Evolutionary conservation across 495 filamentous ascomycete genomes (phyloP).

Genomic region (Aspergillus sclerotioniger): DNA sequence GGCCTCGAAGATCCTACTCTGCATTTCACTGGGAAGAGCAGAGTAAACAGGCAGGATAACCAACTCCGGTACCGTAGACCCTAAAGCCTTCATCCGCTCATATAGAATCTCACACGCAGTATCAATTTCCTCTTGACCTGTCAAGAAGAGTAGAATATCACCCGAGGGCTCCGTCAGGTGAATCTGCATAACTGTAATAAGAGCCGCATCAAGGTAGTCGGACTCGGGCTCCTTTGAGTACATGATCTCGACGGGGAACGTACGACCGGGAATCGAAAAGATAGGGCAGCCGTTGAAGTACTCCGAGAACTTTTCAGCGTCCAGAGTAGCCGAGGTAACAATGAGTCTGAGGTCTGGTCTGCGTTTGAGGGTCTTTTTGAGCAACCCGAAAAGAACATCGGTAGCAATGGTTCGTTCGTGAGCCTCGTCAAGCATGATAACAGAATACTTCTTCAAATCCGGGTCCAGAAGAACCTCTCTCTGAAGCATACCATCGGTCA

Average conservation of each 20-base stretch:
- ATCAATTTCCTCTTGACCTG: conserved; percentile 97
- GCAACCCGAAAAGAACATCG: conserved; percentile 87
- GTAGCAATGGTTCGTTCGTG: conserved; percentile 97
- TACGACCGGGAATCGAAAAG: conserved; percentile 92
- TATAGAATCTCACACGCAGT: conserved; percentile 87
- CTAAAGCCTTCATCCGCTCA: conserved; percentile 95
- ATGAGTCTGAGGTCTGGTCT: conserved; percentile 89
- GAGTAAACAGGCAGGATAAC: conserved; percentile 95
- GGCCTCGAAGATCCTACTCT: conserved; percentile 91
- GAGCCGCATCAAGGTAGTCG: conserved; percentile 93
- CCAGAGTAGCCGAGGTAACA: conserved; percentile 91
- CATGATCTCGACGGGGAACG: conserved; percentile 91
- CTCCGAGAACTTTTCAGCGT: conserved; percentile 94
- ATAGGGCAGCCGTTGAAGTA: conserved; percentile 96
- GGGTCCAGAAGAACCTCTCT: conserved; percentile 91
- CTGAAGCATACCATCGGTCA: conserved; percentile 99
- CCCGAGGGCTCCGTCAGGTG: conserved; percentile 87
- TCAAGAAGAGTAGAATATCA: conserved; percentile 94
- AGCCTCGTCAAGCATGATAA: conserved; percentile 98
- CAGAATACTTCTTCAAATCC: conserved; percentile 80
- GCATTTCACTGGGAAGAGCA: conserved; percentile 88
- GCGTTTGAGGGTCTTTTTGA: conserved; percentile 90
- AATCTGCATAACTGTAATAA: conserved; percentile 97
- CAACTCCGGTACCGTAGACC: conserved; percentile 85
- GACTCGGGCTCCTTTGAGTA: conserved; percentile 92